phyloP scores from a whole-genome alignment of 352 stramenopile species.

The Phytophthora colocasiae region DNA sequence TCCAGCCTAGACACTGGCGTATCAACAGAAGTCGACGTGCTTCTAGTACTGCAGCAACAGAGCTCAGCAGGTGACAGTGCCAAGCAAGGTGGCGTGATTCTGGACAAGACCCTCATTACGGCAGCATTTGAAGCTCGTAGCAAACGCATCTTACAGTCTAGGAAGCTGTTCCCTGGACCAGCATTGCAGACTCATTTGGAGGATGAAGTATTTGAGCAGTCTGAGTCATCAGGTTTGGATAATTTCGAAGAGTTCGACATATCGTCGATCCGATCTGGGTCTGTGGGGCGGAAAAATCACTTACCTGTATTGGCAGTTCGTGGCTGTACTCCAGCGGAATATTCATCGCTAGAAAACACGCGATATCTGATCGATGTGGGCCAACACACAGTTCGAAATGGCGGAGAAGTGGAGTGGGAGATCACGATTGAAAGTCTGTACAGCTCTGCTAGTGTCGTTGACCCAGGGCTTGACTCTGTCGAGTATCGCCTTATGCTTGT shows the following conservation, averaged over 20 bases:
- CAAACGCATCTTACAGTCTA: constrained; percentile 59
- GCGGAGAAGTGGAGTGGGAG: constrained; percentile 89
- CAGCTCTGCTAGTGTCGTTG: constrained; percentile 36
- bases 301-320: constrained; percentile 71
- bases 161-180: constrained; percentile 46
- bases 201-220: constrained; percentile 45
- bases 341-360: constrained; percentile 82
- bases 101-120: constrained; percentile 55
- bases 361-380: constrained; percentile 89
- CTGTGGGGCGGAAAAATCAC: constrained; percentile 49
- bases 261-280: constrained; percentile 63
- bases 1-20: constrained; percentile 57
- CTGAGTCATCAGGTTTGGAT: constrained; percentile 61
- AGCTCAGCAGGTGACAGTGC: constrained; percentile 38
- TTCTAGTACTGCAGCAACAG: constrained; percentile 74
- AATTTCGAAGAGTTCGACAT: constrained; percentile 84
- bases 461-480: constrained; percentile 58
- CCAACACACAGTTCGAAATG: constrained; percentile 88
- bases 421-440: constrained; percentile 89
- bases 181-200: constrained; percentile 50
- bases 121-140: constrained; percentile 74
- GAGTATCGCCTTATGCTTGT: constrained; percentile 83
- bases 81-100: constrained; percentile 39
- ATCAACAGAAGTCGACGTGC: constrained; percentile 70
- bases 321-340: constrained; percentile 84